A percentile compares a stretch with the other conserved stretches of the same genome.
Conservation (phyloP, 2,329 filamentous ascomycete species). For the Penicillium expansum region DNA sequence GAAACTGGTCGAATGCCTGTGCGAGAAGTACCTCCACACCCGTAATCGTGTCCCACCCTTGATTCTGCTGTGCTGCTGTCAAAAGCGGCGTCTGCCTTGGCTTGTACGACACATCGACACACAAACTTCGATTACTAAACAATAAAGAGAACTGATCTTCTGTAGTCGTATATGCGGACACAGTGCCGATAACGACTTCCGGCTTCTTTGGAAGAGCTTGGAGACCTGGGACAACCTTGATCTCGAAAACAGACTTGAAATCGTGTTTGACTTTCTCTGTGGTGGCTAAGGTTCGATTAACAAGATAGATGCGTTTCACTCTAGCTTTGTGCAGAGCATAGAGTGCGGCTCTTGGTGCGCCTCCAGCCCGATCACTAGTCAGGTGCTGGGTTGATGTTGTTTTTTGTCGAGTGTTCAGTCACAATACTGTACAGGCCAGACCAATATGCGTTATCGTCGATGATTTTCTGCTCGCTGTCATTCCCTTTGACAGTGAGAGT, state of each 20-base stretch:
- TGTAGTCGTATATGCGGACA: slow-evolving; percentile 17
- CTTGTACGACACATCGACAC: slow-evolving; percentile 26
- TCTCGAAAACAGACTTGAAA: slow-evolving; percentile 7
- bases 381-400: slow-evolving; percentile 21
- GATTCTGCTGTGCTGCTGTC: slow-evolving; percentile 13
- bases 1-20: slow-evolving; percentile 27
- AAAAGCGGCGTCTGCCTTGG: slow-evolving; percentile 20
- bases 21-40: slow-evolving; percentile 27
- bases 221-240: slow-evolving; percentile 7
- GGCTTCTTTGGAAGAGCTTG: slow-evolving; percentile 12
- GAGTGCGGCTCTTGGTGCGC: slow-evolving; percentile 43
- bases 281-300: slow-evolving; percentile 30
- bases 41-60: slow-evolving; percentile 17
- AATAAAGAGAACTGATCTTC: slow-evolving; percentile 17
- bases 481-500: slow-evolving; percentile 14
- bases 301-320: slow-evolving; percentile 35
- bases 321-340: slow-evolving; percentile 35
- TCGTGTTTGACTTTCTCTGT: slow-evolving; percentile 14
- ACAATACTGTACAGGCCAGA: slow-evolving; percentile 39
- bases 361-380: slow-evolving; percentile 44
- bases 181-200: slow-evolving; percentile 22
- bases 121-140: slow-evolving; percentile 13
- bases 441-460: slow-evolving; percentile 48
- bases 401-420: slow-evolving; percentile 10
- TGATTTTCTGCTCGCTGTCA: slow-evolving; percentile 23